phyloP scores from a whole-genome alignment of 441 rosid genomes.

The Erysimum cheiri region DNA sequence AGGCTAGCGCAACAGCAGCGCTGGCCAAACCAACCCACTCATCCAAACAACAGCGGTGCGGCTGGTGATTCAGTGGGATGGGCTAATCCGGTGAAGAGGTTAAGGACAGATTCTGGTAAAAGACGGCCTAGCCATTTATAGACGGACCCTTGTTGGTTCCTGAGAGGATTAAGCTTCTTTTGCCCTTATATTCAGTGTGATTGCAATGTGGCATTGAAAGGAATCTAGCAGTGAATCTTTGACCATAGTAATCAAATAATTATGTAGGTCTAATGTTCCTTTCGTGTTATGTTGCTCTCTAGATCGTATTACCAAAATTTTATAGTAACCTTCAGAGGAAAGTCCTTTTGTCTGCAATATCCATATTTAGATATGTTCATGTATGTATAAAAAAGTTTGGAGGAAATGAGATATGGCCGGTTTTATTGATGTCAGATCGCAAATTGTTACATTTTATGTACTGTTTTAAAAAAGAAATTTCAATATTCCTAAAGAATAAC shows the following conservation, averaged over 20 bases:
- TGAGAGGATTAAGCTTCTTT: conserved; percentile 39
- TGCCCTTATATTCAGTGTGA: conserved; percentile 24
- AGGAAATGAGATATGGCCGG: conserved; percentile 14
- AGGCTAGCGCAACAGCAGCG: conserved; percentile 74
- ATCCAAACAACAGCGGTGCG: conserved; percentile 58
- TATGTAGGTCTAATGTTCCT: conserved; percentile 19
- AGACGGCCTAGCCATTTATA: conserved; percentile 92
- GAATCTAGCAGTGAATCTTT: conserved; percentile 30
- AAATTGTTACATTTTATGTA: conserved; percentile 31
- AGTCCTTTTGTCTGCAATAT: conserved; percentile 29
- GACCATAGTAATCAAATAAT: conserved; percentile 39
- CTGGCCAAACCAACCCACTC: conserved; percentile 70
- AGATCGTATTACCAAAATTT: conserved; percentile 21
- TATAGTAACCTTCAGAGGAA: conserved; percentile 23
- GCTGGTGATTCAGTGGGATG: conserved; percentile 79
- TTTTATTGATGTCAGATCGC: conserved; percentile 8
- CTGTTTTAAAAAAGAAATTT: conserved; percentile 10
- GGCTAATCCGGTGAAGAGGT: conserved; percentile 99
- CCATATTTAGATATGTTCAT: conserved; percentile 8
- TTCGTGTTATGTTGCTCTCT: conserved; percentile 28
- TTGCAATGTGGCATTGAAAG: conserved; percentile 30
- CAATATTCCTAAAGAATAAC: conserved; percentile 28
- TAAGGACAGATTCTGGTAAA: conserved; percentile 94
- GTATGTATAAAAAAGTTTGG: conserved; percentile 10
- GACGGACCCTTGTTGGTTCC: conserved; percentile 28